phyloP scores from a whole-genome alignment of 805 yeast species.

The Torulaspora gathmanii region DNA sequence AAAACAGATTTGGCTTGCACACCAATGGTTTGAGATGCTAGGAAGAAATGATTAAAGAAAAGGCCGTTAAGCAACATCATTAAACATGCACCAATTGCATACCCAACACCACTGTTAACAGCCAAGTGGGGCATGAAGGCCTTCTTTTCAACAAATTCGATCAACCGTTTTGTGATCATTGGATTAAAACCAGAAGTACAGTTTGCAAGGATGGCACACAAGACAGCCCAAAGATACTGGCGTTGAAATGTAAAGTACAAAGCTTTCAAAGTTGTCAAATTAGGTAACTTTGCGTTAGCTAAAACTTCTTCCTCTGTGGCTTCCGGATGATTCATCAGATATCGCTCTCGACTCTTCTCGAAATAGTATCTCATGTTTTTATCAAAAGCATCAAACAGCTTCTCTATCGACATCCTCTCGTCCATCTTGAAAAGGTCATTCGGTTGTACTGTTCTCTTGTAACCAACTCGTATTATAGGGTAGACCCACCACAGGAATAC shows the following conservation, averaged over 20 bases:
- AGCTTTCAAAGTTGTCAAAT: conserved; percentile 39
- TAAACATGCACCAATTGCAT: conserved; percentile 61
- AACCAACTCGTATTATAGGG: conserved; percentile 62
- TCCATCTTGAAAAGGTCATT: conserved; percentile 53
- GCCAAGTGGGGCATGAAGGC: conserved; percentile 41
- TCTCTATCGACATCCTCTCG: conserved; percentile 41
- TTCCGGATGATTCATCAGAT: conserved; percentile 34
- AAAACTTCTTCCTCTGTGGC: conserved; percentile 39
- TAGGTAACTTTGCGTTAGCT: conserved; percentile 29
- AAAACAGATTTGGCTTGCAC: conserved; percentile 65
- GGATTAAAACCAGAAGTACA: conserved; percentile 53
- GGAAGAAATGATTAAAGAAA: conserved; percentile 58
- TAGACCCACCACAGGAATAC: conserved; percentile 63
- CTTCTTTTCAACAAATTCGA: conserved; percentile 55
- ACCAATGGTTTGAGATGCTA: conserved; percentile 58
- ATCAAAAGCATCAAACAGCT: conserved; percentile 39
- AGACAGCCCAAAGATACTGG: conserved; percentile 43
- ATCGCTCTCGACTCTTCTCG: conserved; percentile 33
- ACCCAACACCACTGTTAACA: conserved; percentile 65
- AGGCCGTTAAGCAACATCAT: conserved; percentile 50
- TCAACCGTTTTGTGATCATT: conserved; percentile 57
- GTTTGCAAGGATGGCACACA: conserved; percentile 47
- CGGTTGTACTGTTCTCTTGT: conserved; percentile 63
- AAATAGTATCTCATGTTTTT: conserved; percentile 33
- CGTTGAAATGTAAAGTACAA: conserved; percentile 47